phyloP scores from a whole-genome alignment of 306 rosid species.

The Trifolium subterraneum region DNA sequence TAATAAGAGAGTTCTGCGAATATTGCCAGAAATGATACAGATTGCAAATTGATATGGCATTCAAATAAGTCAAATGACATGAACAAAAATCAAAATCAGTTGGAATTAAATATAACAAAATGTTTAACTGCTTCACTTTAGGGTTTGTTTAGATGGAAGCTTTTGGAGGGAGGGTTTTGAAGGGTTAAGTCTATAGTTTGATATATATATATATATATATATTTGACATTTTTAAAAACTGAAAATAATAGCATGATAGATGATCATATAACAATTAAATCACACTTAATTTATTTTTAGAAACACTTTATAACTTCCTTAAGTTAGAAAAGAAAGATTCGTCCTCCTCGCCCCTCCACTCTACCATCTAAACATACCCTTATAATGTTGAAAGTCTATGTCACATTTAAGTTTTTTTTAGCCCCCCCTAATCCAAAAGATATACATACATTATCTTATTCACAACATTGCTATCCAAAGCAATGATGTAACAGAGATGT shows the following conservation, averaged over 20 bases:
- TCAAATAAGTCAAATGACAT: slow-evolving; percentile 25
- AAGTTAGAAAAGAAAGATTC: background rate
- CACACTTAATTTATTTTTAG: background rate
- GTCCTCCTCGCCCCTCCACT: background rate
- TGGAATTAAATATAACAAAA: background rate
- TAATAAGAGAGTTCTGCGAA: slow-evolving; percentile 17
- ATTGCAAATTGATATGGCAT: background rate
- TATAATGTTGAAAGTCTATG: background rate
- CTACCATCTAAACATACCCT: background rate
- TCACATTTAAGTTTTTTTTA: background rate
- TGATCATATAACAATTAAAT: background rate
- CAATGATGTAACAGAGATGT: slow-evolving; percentile 10
- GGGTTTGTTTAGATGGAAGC: background rate
- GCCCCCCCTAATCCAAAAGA: slow-evolving; percentile 24
- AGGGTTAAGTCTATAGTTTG: background rate
- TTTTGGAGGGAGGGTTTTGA: background rate
- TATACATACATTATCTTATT: slow-evolving; percentile 14
- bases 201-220: too few species aligned
- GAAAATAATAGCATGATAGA: background rate
- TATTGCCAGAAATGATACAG: slow-evolving; percentile 20
- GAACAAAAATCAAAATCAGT: slow-evolving; percentile 25
- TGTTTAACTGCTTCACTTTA: slow-evolving; percentile 12
- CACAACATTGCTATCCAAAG: slow-evolving; percentile 1
- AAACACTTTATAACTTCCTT: background rate
- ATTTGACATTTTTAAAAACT: background rate